phyloP scores from a whole-genome alignment of 768 basidiomycete genomes.

The Lactifluus hygrophoroides region DNA sequence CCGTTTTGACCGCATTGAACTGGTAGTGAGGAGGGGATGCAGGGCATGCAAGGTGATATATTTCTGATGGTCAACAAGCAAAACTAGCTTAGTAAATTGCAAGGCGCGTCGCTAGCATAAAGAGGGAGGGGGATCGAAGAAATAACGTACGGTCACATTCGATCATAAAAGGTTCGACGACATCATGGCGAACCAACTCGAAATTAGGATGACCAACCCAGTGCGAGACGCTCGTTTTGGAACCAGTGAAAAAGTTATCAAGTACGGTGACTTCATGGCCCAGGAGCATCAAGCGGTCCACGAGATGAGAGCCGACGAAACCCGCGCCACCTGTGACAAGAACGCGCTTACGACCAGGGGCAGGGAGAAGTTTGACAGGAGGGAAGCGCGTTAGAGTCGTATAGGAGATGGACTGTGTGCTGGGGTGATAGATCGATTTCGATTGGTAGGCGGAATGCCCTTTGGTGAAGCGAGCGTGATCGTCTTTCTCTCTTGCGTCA shows the following conservation, averaged over 20 bases:
- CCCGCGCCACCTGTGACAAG: slow-evolving; percentile 97
- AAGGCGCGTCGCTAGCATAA: neutral
- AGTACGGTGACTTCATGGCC: slow-evolving; percentile 96
- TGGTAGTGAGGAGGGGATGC: slow-evolving; percentile 98
- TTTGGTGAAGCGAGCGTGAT: slow-evolving; percentile 47
- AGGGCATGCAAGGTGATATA: slow-evolving; percentile 97
- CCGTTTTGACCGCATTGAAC: slow-evolving; percentile 94
- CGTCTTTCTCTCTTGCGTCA: slow-evolving; percentile 33
- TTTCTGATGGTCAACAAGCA: slow-evolving; percentile 45
- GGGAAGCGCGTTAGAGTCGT: slow-evolving; percentile 88
- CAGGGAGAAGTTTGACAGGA: slow-evolving; percentile 80
- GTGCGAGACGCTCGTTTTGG: slow-evolving; percentile 91
- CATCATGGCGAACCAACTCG: slow-evolving; percentile 95
- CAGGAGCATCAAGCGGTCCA: slow-evolving; percentile 94
- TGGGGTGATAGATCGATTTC: slow-evolving; percentile 79
- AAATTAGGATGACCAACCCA: slow-evolving; percentile 99
- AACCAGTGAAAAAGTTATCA: slow-evolving; percentile 99
- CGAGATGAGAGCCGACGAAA: slow-evolving; percentile 98
- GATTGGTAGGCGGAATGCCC: slow-evolving; percentile 54
- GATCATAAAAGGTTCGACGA: slow-evolving; percentile 96
- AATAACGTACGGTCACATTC: slow-evolving; percentile 83
- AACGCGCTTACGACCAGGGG: slow-evolving; percentile 73
- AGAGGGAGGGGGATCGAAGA: neutral
- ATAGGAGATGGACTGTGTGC: slow-evolving; percentile 79
- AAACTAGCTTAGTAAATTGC: neutral